phyloP scores from a whole-genome alignment of 2,329 filamentous ascomycete genomes.

The Tolypocladium tundrense region DNA sequence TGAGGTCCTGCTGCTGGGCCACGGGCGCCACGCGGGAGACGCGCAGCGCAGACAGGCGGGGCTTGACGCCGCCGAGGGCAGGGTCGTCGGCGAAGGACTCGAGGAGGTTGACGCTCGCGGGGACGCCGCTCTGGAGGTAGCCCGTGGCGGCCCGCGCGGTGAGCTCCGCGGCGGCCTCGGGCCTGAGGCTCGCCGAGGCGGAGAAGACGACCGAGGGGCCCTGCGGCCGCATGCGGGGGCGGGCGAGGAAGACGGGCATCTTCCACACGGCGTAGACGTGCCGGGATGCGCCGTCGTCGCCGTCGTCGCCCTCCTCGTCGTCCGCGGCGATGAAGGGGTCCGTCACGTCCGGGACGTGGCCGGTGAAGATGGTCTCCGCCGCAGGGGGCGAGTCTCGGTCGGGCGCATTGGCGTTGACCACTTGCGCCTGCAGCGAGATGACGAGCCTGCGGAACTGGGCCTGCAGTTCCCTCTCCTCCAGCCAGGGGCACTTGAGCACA shows the following conservation, averaged over 20 bases:
- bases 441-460: constrained; percentile 52
- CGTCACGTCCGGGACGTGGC: constrained; percentile 36
- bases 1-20: constrained; percentile 49
- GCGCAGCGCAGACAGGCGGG: constrained; percentile 61
- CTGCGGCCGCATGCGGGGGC: constrained; percentile 55
- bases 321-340: constrained; percentile 42
- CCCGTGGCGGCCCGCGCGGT: constrained; percentile 32
- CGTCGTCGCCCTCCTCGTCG: constrained; percentile 19
- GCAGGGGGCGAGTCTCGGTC: constrained; percentile 37
- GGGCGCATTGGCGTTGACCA: constrained; percentile 44
- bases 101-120: constrained; percentile 66
- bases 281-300: constrained; percentile 15
- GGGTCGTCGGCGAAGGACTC: constrained; percentile 61
- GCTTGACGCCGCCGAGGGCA: constrained; percentile 48
- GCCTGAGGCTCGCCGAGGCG: constrained; percentile 50
- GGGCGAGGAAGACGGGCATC: constrained; percentile 43
- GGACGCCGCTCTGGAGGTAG: constrained; percentile 59
- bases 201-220: constrained; percentile 56
- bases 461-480: constrained; percentile 45
- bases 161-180: constrained; percentile 23
- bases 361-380: constrained; percentile 51
- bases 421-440: constrained; percentile 56
- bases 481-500: constrained; percentile 53
- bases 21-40: constrained; percentile 66
- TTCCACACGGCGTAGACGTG: constrained; percentile 51